phyloP scores from a whole-genome alignment of 805 yeast species.

The Metschnikowia reukaufii region DNA sequence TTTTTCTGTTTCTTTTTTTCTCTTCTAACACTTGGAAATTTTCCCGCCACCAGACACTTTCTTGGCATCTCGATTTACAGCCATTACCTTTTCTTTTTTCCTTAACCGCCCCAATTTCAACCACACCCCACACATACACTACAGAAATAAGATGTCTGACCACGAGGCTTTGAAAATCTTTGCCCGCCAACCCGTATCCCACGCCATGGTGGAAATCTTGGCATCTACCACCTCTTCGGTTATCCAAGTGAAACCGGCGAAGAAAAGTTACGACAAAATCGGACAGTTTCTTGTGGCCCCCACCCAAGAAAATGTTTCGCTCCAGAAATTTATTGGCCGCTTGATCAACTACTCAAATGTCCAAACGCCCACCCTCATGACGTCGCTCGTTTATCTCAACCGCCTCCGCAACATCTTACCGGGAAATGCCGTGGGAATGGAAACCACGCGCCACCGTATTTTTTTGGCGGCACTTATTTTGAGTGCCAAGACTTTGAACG shows the following conservation, averaged over 20 bases:
- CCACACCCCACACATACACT: neutral
- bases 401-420: constrained; percentile 79
- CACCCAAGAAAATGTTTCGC: constrained; percentile 26
- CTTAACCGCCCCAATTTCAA: neutral
- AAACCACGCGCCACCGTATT: constrained; percentile 88
- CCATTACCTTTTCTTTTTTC: neutral
- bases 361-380: constrained; percentile 93
- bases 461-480: constrained; percentile 85
- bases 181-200: constrained; percentile 53
- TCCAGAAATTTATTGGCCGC: constrained; percentile 65
- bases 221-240: constrained; percentile 60
- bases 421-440: constrained; percentile 86
- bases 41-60: neutral
- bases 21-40: neutral
- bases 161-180: constrained; percentile 52
- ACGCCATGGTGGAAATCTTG: constrained; percentile 58
- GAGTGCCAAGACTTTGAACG: constrained; percentile 91
- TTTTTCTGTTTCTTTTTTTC: too few species aligned
- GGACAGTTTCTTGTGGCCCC: constrained; percentile 26
- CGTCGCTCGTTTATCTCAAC: constrained; percentile 79
- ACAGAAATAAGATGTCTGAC: constrained; percentile 23
- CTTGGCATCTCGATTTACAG: too few species aligned
- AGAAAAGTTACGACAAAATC: constrained; percentile 16
- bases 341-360: constrained; percentile 83
- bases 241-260: constrained; percentile 42